These are phyloP conservation scores for Neostapfia colusana DNA, from an alignment of 176 grass and related monocot genomes.

Conservation along the genomic window DNA sequence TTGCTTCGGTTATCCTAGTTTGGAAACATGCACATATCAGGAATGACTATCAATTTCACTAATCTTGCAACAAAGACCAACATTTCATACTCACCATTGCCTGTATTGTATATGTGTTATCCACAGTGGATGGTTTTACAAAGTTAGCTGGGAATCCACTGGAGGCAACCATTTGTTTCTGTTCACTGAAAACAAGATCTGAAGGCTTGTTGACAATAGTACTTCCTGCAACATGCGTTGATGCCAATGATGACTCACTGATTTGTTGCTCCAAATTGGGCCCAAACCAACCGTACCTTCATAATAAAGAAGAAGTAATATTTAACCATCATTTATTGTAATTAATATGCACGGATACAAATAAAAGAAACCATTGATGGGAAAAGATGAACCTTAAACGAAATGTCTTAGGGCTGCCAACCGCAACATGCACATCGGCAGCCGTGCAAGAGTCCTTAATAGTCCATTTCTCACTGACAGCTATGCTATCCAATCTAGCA, in stretches of 20 bases:
- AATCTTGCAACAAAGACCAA: conserved; percentile 16
- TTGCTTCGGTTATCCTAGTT: conserved; percentile 60
- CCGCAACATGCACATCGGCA: conserved; percentile 73
- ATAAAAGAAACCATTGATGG: background rate
- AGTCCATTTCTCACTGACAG: conserved; percentile 70
- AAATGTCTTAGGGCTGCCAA: conserved; percentile 70
- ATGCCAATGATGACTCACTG: conserved; percentile 23
- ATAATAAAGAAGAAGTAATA: conserved; percentile 23
- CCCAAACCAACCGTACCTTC: conserved; percentile 89
- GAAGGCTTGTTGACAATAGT: conserved; percentile 22
- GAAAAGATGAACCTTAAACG: conserved; percentile 67
- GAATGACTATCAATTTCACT: background rate
- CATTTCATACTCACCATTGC: conserved; percentile 41
- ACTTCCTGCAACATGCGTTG: conserved; percentile 38
- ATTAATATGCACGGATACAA: background rate
- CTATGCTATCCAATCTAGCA: conserved; percentile 51
- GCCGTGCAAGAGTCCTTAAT: conserved; percentile 59
- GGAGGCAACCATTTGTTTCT: conserved; percentile 29
- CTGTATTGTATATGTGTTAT: conserved; percentile 29
- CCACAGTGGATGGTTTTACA: conserved; percentile 29
- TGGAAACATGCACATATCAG: conserved; percentile 37
- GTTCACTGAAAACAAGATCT: conserved; percentile 38
- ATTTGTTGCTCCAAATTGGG: conserved; percentile 38
- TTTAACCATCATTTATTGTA: conserved; percentile 1
- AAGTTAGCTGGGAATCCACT: conserved; percentile 44